These are phyloP conservation scores for Mycosarcoma maydis DNA, from an alignment of 1,284 basidiomycete species.

Conservation along the genomic window DNA sequence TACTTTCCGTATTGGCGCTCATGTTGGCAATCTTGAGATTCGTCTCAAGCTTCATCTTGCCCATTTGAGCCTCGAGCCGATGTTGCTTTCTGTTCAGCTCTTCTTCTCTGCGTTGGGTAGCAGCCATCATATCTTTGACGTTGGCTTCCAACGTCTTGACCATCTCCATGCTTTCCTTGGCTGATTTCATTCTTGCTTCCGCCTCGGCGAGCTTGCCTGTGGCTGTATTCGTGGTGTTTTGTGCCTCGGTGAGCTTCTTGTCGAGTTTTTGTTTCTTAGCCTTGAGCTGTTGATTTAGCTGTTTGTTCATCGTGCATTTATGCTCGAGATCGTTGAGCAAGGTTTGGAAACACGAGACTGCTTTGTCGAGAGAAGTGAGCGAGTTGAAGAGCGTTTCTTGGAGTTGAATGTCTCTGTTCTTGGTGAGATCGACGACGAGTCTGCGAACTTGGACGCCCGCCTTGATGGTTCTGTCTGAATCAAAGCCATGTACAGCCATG, in stretches of 20 bases:
- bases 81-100: neutral
- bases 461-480: slow-evolving; percentile 10
- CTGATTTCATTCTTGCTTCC: neutral
- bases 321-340: slow-evolving; percentile 10
- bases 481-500: slow-evolving; percentile 22
- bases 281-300: neutral
- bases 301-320: neutral
- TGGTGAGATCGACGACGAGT: slow-evolving; percentile 21
- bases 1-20: neutral
- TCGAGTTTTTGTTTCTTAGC: neutral
- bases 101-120: neutral
- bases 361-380: slow-evolving; percentile 13
- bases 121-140: neutral
- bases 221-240: neutral
- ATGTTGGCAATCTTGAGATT: slow-evolving; percentile 4
- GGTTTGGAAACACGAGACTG: slow-evolving; percentile 2
- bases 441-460: slow-evolving; percentile 24
- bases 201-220: neutral
- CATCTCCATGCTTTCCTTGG: neutral
- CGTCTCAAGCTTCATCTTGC: neutral
- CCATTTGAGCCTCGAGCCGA: neutral
- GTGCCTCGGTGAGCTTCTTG: neutral
- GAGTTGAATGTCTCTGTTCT: neutral
- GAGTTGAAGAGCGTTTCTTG: slow-evolving; percentile 5
- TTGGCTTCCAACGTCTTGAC: neutral